Evolutionary conservation across 1,284 basidiomycete species (phyloP).

Genomic region (Trametes polyzona): DNA sequence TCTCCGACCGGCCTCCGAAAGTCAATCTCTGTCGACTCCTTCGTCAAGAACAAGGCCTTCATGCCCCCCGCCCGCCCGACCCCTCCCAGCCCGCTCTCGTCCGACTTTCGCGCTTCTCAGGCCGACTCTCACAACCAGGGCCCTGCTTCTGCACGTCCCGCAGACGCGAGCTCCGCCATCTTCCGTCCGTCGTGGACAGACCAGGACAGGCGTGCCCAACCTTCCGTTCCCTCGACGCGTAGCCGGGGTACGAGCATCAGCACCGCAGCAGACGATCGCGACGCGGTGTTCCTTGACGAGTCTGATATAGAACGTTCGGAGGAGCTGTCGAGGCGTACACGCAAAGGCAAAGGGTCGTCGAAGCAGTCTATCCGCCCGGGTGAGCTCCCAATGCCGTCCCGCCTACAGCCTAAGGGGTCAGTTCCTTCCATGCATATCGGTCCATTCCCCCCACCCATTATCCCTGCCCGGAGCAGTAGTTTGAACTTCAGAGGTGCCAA

Average conservation of each 20-base stretch:
- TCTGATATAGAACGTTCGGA: slow-evolving; percentile 60
- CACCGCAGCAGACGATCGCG: slow-evolving; percentile 46
- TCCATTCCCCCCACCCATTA: slow-evolving; percentile 36
- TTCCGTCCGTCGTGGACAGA: slow-evolving; percentile 36
- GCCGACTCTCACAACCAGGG: slow-evolving; percentile 15
- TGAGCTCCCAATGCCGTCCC: slow-evolving; percentile 58
- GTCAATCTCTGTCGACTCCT: slow-evolving; percentile 77
- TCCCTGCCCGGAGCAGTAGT: slow-evolving; percentile 40
- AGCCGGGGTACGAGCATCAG: slow-evolving; percentile 60
- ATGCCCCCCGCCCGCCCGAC: slow-evolving; percentile 41
- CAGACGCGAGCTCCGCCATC: slow-evolving; percentile 7
- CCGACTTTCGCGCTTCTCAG: slow-evolving; percentile 24
- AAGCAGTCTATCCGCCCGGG: slow-evolving; percentile 46
- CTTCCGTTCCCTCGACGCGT: slow-evolving; percentile 39
- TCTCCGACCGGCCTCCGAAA: slow-evolving; percentile 57
- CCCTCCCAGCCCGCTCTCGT: slow-evolving; percentile 31
- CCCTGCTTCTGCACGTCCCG: slow-evolving; percentile 11
- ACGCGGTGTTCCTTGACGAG: slow-evolving; percentile 44
- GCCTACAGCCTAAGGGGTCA: slow-evolving; percentile 46
- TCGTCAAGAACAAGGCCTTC: slow-evolving; percentile 51
- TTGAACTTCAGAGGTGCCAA: slow-evolving; percentile 33
- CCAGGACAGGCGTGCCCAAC: slow-evolving; percentile 39
- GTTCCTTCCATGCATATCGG: slow-evolving; percentile 46
- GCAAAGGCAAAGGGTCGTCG: slow-evolving; percentile 32
- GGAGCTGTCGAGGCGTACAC: slow-evolving; percentile 31